phyloP scores from a whole-genome alignment of 495 filamentous ascomycete genomes.

The Trichoderma asperelloides region DNA sequence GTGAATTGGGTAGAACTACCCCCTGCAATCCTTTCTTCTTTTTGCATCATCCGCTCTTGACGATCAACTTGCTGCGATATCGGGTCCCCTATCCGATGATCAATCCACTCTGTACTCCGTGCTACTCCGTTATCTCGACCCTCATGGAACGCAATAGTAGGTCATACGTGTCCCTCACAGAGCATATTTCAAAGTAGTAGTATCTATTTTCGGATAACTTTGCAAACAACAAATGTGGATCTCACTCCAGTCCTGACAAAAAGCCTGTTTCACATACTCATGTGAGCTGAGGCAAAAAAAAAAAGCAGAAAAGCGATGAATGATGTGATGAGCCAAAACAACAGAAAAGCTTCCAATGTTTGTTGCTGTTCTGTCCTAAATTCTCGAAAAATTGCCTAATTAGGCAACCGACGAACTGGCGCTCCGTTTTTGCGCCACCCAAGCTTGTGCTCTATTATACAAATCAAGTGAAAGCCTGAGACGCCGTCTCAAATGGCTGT shows the following conservation, averaged over 20 bases:
- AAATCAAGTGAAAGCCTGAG: not conserved
- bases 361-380: no score
- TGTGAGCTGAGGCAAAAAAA: no score
- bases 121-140: not conserved
- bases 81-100: not conserved
- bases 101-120: not conserved
- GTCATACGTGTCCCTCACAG: not conserved
- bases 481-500: not conserved
- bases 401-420: not conserved
- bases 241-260: no score
- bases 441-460: not conserved
- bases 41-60: not conserved
- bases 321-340: no score
- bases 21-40: not conserved
- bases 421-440: not conserved
- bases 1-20: not conserved
- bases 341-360: no score
- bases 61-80: not conserved
- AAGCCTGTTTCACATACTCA: no score
- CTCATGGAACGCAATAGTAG: not conserved
- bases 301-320: no score
- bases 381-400: constrained; percentile 1
- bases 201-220: not conserved
- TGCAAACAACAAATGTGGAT: not conserved
- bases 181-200: no score